Evolutionary conservation across 129 eudicot species (phyloP).

Genomic region (Arctium minus): DNA sequence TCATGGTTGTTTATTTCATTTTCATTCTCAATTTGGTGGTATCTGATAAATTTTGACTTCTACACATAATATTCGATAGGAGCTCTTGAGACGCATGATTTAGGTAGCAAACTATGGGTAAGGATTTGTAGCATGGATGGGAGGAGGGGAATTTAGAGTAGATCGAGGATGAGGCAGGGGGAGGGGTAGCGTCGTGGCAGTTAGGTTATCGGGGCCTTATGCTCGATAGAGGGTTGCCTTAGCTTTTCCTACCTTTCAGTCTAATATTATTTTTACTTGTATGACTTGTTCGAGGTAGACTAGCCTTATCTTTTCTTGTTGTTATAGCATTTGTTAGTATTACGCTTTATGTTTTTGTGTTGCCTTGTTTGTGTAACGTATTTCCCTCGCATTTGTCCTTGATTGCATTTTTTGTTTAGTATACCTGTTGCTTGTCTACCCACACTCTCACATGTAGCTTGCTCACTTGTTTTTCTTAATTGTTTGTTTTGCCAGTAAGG

Average conservation of each 20-base stretch:
- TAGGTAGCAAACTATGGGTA: neutral
- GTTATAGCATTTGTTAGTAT: too few species aligned
- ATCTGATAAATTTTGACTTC: neutral
- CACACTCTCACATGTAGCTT: neutral
- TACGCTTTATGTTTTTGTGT: neutral
- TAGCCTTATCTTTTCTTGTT: neutral
- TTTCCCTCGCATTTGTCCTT: neutral
- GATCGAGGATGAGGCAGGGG: neutral
- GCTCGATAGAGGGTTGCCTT: neutral
- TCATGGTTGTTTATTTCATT: neutral
- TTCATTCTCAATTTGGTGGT: neutral
- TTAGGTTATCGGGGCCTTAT: neutral
- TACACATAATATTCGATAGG: neutral
- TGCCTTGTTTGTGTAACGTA: neutral
- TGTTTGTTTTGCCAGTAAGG: neutral
- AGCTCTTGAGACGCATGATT: neutral
- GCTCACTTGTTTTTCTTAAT: neutral
- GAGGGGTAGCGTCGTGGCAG: too few species aligned
- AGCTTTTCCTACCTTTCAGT: neutral
- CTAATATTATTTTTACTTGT: neutral
- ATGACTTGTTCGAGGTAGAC: neutral
- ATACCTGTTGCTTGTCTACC: neutral
- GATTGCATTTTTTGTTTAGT: neutral
- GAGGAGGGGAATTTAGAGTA: neutral
- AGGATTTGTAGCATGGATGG: neutral